These are phyloP conservation scores for Blastomyces emzantsi DNA, from an alignment of 2,329 filamentous ascomycete species.

Conservation along the genomic window DNA sequence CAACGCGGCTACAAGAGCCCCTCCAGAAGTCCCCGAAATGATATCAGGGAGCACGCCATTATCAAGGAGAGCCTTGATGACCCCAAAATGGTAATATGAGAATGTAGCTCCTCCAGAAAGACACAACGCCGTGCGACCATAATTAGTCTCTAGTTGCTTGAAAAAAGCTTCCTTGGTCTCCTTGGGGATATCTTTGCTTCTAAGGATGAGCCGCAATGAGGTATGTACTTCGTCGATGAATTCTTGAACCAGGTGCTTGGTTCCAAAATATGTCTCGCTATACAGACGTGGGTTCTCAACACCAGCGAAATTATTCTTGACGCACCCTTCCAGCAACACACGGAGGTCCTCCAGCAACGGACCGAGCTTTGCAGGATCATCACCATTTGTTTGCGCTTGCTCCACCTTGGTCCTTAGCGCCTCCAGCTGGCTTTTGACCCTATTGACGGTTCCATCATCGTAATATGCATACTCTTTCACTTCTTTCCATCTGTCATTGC, in stretches of 20 bases:
- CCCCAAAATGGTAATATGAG: conserved; percentile 93
- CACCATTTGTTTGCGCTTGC: conserved; percentile 25
- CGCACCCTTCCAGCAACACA: conserved; percentile 72
- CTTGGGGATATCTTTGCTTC: conserved; percentile 55
- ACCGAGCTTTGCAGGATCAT: conserved; percentile 24
- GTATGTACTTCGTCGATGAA: conserved; percentile 64
- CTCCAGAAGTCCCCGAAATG: conserved; percentile 92
- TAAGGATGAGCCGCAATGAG: conserved; percentile 57
- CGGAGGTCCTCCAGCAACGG: conserved; percentile 65
- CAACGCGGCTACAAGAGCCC: conserved; percentile 78
- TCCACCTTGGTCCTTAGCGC: conserved; percentile 35
- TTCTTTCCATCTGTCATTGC: conserved; percentile 51
- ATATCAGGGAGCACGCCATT: conserved; percentile 80
- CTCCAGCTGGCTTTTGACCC: conserved; percentile 66
- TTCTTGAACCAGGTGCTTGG: conserved; percentile 86
- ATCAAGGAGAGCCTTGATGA: conserved; percentile 81
- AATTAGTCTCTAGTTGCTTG: conserved; percentile 83
- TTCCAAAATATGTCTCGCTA: conserved; percentile 94
- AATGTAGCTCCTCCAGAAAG: conserved; percentile 90
- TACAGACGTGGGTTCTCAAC: conserved; percentile 93
- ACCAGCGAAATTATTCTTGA: conserved; percentile 96
- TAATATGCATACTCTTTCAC: conserved; percentile 63
- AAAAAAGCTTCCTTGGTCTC: conserved; percentile 75
- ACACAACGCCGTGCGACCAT: conserved; percentile 83
- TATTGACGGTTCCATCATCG: conserved; percentile 71